These are phyloP conservation scores for Agroathelia rolfsii DNA, from an alignment of 1,284 basidiomycete species.

Conservation along the genomic window DNA sequence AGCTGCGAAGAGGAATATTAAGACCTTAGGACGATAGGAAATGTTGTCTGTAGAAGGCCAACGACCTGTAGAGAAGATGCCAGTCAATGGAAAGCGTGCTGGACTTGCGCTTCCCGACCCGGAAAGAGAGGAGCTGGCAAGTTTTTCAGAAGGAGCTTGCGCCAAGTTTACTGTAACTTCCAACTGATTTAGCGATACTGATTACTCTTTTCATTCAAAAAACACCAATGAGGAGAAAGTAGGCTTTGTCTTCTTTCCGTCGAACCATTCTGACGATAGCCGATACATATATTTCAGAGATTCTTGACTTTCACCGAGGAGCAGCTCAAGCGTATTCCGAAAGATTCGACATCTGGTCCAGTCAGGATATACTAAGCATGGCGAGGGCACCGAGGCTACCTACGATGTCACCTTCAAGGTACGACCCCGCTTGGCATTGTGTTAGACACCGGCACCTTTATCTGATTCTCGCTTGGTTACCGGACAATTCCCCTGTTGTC, in stretches of 20 bases:
- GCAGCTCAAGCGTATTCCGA: slow-evolving; percentile 71
- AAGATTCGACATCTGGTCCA: slow-evolving; percentile 65
- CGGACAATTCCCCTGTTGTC: too few species aligned
- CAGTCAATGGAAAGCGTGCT: slow-evolving; percentile 66
- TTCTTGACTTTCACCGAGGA: slow-evolving; percentile 54
- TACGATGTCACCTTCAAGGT: slow-evolving; percentile 65
- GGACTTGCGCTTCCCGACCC: slow-evolving; percentile 64
- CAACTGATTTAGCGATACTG: too few species aligned
- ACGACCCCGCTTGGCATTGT: too few species aligned
- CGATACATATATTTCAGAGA: slow-evolving; percentile 30
- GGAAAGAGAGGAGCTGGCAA: slow-evolving; percentile 46
- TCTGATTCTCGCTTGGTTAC: too few species aligned
- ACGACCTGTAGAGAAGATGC: slow-evolving; percentile 67
- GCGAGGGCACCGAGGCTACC: slow-evolving; percentile 42
- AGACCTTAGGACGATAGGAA: slow-evolving; percentile 43
- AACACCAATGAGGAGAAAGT: slow-evolving; percentile 83
- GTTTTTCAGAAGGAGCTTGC: slow-evolving; percentile 56
- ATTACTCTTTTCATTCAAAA: slow-evolving; percentile 48
- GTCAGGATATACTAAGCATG: slow-evolving; percentile 63
- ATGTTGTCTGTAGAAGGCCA: slow-evolving; percentile 56
- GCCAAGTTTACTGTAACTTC: slow-evolving; percentile 63
- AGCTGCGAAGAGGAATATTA: slow-evolving; percentile 58
- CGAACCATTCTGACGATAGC: slow-evolving; percentile 1
- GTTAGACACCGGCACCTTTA: too few species aligned
- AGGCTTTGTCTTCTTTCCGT: slow-evolving; percentile 11